Conservation (phyloP, 139 green algal genomes). For the Micractinium conductrix region DNA sequence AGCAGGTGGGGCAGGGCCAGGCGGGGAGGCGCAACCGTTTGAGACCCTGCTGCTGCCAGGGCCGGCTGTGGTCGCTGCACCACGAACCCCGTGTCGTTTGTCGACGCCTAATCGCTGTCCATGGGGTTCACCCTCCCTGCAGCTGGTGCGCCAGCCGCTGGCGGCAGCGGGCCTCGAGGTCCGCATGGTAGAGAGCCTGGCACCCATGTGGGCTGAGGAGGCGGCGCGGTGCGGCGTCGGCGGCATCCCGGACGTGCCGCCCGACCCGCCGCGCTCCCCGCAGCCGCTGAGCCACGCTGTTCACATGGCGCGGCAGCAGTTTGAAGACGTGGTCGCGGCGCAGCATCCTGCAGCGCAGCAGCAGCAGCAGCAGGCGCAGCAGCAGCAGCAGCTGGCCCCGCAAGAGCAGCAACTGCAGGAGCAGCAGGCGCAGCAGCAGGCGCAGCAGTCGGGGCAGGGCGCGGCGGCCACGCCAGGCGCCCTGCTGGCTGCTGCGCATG, state of each 20-base stretch:
- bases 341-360: neutral
- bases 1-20: slow-evolving; percentile 60
- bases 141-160: slow-evolving; percentile 68
- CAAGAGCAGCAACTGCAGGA: neutral
- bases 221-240: slow-evolving; percentile 50
- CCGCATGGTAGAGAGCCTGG: slow-evolving; percentile 82
- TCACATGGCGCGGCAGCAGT: slow-evolving; percentile 23
- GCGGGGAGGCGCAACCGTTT: neutral
- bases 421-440: neutral
- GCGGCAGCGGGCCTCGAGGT: slow-evolving; percentile 58
- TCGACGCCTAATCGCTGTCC: no score
- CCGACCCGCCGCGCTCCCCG: slow-evolving; percentile 60
- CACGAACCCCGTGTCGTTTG: no score
- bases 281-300: slow-evolving; percentile 30
- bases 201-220: slow-evolving; percentile 93
- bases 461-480: neutral
- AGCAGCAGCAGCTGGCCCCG: neutral
- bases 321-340: neutral
- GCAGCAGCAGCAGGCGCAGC: neutral
- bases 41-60: neutral
- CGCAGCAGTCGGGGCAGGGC: no score
- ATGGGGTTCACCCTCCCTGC: no score
- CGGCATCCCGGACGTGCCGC: slow-evolving; percentile 55
- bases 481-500: no score
- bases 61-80: no score